These are phyloP conservation scores for Arxiozyma slooffiae DNA, from an alignment of 1,139 yeast species.

Conservation along the genomic window DNA sequence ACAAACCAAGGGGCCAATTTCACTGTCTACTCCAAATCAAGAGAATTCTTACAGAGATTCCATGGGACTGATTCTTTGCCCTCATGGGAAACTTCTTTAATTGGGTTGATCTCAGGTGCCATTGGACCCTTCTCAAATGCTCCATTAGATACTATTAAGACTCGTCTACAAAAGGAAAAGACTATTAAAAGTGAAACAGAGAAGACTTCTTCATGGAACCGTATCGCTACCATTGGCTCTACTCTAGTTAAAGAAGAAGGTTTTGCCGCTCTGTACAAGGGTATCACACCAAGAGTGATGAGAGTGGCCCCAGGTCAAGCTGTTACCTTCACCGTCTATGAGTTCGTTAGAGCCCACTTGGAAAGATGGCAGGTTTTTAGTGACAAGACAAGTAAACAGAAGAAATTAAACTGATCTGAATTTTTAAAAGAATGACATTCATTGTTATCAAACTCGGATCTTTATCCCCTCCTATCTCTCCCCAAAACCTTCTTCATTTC, in stretches of 20 bases:
- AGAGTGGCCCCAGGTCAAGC: conserved; percentile 99
- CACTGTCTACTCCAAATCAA: conserved; percentile 84
- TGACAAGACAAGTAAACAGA: background rate
- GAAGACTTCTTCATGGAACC: conserved; percentile 44
- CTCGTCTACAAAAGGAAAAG: conserved; percentile 88
- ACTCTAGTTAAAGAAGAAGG: conserved; percentile 88
- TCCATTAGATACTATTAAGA: conserved; percentile 93
- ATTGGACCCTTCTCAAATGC: conserved; percentile 97
- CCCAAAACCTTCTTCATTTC: background rate
- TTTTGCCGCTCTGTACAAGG: conserved; percentile 77
- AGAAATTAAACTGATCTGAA: background rate
- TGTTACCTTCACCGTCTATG: conserved; percentile 94
- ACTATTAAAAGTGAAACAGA: conserved; percentile 45
- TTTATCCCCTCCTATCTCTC: background rate
- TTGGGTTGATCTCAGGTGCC: conserved; percentile 91
- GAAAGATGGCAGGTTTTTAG: conserved; percentile 34
- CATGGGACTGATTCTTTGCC: conserved; percentile 62
- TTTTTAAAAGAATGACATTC: background rate
- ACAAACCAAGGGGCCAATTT: conserved; percentile 98
- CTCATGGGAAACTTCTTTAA: conserved; percentile 85
- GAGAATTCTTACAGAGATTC: conserved; percentile 57
- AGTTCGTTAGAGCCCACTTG: conserved; percentile 65
- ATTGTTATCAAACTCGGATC: background rate
- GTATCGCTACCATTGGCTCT: conserved; percentile 72
- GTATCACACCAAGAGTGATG: conserved; percentile 97